Conservation (phyloP, 371 early-diverging fungal genomes). For the Syncephalis plumigaleata region DNA sequence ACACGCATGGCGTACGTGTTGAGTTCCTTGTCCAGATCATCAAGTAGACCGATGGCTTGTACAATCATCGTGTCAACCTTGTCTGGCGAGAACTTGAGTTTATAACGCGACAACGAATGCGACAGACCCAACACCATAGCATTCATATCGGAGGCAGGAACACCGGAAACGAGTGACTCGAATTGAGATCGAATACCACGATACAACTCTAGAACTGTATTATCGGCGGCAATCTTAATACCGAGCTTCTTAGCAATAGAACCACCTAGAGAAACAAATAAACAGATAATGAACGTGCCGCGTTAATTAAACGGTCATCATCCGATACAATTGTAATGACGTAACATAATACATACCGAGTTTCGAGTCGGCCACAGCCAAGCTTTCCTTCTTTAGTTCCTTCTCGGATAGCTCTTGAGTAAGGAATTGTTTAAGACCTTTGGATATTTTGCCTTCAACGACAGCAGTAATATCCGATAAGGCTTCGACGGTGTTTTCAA, state of each 20-base stretch:
- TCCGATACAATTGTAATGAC: not conserved
- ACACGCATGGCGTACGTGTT: slow-evolving; percentile 95
- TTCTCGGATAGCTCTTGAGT: slow-evolving; percentile 54
- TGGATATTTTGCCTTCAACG: slow-evolving; percentile 85
- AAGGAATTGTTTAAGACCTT: slow-evolving; percentile 81
- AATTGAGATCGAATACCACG: slow-evolving; percentile 85
- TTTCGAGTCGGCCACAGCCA: slow-evolving; percentile 87
- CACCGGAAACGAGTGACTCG: slow-evolving; percentile 43
- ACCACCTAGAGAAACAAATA: slow-evolving; percentile 16
- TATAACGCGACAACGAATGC: slow-evolving; percentile 68
- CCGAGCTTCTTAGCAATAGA: slow-evolving; percentile 86
- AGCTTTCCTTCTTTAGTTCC: slow-evolving; percentile 76
- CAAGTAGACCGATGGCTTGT: slow-evolving; percentile 82
- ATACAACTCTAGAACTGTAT: slow-evolving; percentile 72
- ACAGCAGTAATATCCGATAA: slow-evolving; percentile 87
- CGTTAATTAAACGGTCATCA: slow-evolving; percentile 4
- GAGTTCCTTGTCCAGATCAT: slow-evolving; percentile 91
- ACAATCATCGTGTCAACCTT: slow-evolving; percentile 95
- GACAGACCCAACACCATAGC: slow-evolving; percentile 72
- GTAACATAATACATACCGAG: slow-evolving; percentile 39
- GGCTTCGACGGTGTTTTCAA: slow-evolving; percentile 93
- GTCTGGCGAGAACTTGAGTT: slow-evolving; percentile 84
- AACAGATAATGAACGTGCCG: not conserved
- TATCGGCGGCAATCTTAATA: slow-evolving; percentile 76
- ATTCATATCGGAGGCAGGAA: slow-evolving; percentile 56